These are phyloP conservation scores for Eremochloa ophiuroides DNA, from an alignment of 176 grass and related monocot genomes.

Conservation along the genomic window DNA sequence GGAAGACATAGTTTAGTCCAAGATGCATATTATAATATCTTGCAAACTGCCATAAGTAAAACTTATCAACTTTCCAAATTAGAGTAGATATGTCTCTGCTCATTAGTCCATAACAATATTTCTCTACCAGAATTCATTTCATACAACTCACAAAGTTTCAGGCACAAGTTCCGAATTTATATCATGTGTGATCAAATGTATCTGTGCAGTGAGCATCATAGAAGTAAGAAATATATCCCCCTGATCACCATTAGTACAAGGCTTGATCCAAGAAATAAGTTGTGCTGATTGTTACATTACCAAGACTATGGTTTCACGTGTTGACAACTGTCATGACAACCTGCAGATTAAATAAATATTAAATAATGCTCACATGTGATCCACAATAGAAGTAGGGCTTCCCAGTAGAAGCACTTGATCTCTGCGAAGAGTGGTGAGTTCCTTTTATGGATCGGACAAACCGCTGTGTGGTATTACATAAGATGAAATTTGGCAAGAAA, in stretches of 20 bases:
- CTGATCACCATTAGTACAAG: background rate
- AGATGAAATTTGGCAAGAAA: conserved; percentile 94
- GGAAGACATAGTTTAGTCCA: background rate
- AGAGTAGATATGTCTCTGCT: background rate
- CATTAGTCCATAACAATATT: conserved; percentile 14
- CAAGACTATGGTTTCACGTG: background rate
- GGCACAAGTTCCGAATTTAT: background rate
- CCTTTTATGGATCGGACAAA: conserved; percentile 85
- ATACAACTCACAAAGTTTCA: conserved; percentile 12
- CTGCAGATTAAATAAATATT: background rate
- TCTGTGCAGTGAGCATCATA: background rate
- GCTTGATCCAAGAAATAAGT: background rate
- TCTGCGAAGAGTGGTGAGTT: conserved; percentile 59
- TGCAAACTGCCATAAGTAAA: background rate
- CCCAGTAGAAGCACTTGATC: conserved; percentile 56
- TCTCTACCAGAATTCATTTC: background rate
- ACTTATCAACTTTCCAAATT: background rate
- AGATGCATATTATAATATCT: conserved; percentile 1
- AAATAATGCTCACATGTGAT: conserved; percentile 64
- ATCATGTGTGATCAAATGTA: background rate
- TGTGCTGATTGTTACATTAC: background rate
- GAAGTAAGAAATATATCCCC: background rate
- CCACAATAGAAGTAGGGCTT: conserved; percentile 86
- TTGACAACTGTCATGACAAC: background rate
- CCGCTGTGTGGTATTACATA: conserved; percentile 96